phyloP scores from a whole-genome alignment of 2,329 filamentous ascomycete genomes.

The Beauveria varroae region DNA sequence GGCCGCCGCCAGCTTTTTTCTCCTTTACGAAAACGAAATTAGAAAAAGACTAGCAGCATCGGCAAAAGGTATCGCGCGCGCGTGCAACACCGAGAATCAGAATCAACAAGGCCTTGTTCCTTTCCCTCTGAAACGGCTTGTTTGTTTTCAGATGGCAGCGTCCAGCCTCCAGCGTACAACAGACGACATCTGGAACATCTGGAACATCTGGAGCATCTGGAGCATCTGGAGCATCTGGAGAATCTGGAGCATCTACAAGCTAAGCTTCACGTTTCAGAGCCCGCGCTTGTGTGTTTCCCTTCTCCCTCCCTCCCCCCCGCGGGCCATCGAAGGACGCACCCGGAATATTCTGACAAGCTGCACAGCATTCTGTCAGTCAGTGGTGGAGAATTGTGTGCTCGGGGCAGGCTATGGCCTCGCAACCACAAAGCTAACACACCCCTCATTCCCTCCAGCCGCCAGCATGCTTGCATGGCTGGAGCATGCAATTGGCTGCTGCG shows the following conservation, averaged over 20 bases:
- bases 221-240: neutral
- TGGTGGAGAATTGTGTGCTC: constrained; percentile 7
- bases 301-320: neutral
- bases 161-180: neutral
- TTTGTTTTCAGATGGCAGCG: neutral
- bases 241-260: neutral
- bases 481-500: constrained; percentile 5
- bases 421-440: neutral
- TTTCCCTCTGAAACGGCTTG: neutral
- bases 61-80: neutral
- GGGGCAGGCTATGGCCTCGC: neutral
- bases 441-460: constrained; percentile 6
- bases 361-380: constrained; percentile 11
- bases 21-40: neutral
- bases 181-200: neutral
- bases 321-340: constrained; percentile 11
- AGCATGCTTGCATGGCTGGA: constrained; percentile 1
- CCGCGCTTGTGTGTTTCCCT: constrained; percentile 1
- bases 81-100: neutral
- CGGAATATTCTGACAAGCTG: constrained; percentile 9
- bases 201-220: neutral
- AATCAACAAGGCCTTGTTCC: neutral
- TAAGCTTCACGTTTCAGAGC: constrained; percentile 1
- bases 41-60: neutral
- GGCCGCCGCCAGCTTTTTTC: neutral